Conservation (phyloP, 139 green algal genomes). For the Micractinium sp. region DNA sequence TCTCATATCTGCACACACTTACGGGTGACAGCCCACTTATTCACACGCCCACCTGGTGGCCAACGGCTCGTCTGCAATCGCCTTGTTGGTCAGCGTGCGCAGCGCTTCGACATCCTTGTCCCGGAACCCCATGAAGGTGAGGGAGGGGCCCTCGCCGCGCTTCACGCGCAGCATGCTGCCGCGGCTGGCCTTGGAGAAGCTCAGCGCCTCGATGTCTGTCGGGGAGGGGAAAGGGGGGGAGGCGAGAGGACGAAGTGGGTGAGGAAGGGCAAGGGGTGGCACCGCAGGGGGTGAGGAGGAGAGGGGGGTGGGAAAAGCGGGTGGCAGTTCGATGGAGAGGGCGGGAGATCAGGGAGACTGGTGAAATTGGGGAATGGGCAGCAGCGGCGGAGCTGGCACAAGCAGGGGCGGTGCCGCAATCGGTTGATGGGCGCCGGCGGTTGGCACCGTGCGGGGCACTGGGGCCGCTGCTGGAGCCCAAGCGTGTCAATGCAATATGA, state of each 20-base stretch:
- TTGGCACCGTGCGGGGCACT: no score
- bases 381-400: neutral
- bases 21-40: neutral
- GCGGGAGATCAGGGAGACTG: no score
- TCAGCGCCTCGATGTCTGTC: slow-evolving; percentile 75
- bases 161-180: slow-evolving; percentile 73
- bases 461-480: no score
- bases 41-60: slow-evolving; percentile 10
- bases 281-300: neutral
- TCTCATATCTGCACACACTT: neutral
- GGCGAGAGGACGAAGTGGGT: neutral
- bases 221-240: neutral
- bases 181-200: slow-evolving; percentile 64
- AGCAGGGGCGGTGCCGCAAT: neutral
- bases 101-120: slow-evolving; percentile 57
- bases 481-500: neutral
- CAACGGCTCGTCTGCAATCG: slow-evolving; percentile 17
- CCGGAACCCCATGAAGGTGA: slow-evolving; percentile 82
- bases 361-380: no score
- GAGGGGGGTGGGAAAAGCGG: neutral
- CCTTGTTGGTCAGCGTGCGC: neutral
- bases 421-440: no score
- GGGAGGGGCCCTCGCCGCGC: slow-evolving; percentile 38
- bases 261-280: neutral
- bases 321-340: no score